Base-by-base conservation (phyloP, 768 basidiomycete species). In the Boletus huronensis region DNA sequence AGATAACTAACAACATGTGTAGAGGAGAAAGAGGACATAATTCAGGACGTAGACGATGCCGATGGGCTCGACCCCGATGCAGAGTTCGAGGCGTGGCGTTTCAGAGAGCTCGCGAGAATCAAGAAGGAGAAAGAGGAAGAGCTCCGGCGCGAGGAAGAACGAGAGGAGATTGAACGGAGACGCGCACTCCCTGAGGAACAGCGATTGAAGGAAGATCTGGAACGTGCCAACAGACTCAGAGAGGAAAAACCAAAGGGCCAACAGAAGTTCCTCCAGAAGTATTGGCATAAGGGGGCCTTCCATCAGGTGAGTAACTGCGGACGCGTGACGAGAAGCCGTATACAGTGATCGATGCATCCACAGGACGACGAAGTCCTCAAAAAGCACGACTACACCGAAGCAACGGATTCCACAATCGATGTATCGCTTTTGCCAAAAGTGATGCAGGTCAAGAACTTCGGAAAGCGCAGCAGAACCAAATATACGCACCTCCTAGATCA, bases 271-370 rank as follows among this genome's bases (percentile, higher is more conserved):
- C 71, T 98, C 58, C 94, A 98, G 70, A 98, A 97, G 73, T 99
- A 97, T 70, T 98, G 93, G 85, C 97, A 99, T 77, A 98, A 96
- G 73, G 97, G 97, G 63, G 97, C 96, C 55, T 99, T 98, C 78
- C 93, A 97, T 70, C 92, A 95, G 82, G 94, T 90, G 55, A 31
- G 79, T 66, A 11, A 39, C 41, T 56, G 40, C 19, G 14, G 35
- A 11, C 6, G 53, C 26, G 48, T 38, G 40, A 42, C 35, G 39
- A 54, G 13, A n/a, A 52, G 54, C 23, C 48, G 29, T 49, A 34
- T 50, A 38, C 36, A 51, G 21, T 71, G 46, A 69, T 48, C 28
- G 21, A 17, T 45, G 7, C 69, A 32, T 54, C 70, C 58, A 36
- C 66, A 90, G 93, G 96, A 98, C 70, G 83, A 85, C 52, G 93